Evolutionary conservation across 805 yeast genomes (phyloP), one percentile per base, ranked within the genome.

Genomic region (Myxozyma nipponensis): DNA sequence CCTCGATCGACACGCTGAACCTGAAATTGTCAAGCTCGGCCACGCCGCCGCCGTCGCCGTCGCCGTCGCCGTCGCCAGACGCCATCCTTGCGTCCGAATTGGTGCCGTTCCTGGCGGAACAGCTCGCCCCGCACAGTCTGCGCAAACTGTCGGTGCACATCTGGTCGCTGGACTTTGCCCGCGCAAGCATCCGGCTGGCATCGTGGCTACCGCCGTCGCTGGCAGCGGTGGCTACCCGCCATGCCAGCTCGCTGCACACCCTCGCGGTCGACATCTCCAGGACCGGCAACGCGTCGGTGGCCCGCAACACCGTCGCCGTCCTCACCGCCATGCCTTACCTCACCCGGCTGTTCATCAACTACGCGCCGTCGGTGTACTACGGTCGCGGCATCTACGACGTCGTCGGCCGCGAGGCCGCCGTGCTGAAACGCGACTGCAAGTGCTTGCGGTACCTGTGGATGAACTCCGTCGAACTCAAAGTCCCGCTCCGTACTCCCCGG

Each of bases 231-330:
- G 7, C 32, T 9, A 28, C 13, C 13, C 32, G 13, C 13, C 32
- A 28, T 28, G 13, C 32, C 13, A 9, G 7, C 7, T 28, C 32
- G 32, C 13, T 54, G 21, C 34, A 26, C 17, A 46, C 52, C 2
- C 48, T 54, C 5, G 57, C 58, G 34, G 34, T 54, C 4, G 58
- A 54, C 22, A 39, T 54, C 15, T 51, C 52, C 15, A 52, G 58
- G 7, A 9, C 32, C 7, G n/a, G n/a, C n/a, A 26, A 37, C 24
- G 49, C 47, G 13, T 38, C 46, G 22, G 26, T 37, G 25, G 47
- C 47, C 26, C 34, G n/a, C 24, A 47, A 48, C 28, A 25, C 52
- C 10, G 53, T 54, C 28, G 36, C 18, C 17, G 43, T 32, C 4
- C 26, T 54, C 41, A 38, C 41, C 26, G 7, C 32, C 7, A 28